A percentile compares a stretch with the other conserved stretches of the same genome.
Evolutionary conservation across 1,284 basidiomycete species (phyloP).

Genomic region (Ceratobasidium papillatum): DNA sequence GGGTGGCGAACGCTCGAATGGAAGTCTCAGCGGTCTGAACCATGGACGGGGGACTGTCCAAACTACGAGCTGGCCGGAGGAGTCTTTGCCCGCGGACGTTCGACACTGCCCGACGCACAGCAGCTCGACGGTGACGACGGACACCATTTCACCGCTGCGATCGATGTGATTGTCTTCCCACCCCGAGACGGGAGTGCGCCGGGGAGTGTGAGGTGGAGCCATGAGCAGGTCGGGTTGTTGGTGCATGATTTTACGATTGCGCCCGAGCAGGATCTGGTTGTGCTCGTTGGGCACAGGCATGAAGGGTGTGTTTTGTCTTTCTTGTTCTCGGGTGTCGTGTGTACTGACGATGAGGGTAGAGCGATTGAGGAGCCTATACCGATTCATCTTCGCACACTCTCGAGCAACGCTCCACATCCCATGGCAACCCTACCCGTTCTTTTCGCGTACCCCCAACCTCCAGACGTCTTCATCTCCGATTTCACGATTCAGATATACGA

Average conservation of each 20-base stretch:
- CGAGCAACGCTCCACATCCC: constrained; percentile 33
- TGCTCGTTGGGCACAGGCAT: constrained; percentile 35
- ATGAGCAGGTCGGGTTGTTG: constrained; percentile 30
- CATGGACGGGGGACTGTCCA: constrained; percentile 35
- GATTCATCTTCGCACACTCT: constrained; percentile 32
- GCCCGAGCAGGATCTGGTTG: constrained; percentile 35
- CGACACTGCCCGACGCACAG: constrained; percentile 16
- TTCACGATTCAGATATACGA: constrained; percentile 39
- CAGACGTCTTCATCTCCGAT: constrained; percentile 37
- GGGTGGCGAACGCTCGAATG: constrained; percentile 37
- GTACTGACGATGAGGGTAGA: background rate
- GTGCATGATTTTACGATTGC: constrained; percentile 40
- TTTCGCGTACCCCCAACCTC: constrained; percentile 31
- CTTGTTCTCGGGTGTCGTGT: background rate
- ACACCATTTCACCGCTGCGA: constrained; percentile 37
- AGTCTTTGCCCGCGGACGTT: constrained; percentile 35
- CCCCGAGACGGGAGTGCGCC: constrained; percentile 5
- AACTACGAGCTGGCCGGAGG: constrained; percentile 37
- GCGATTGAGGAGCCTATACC: constrained; percentile 33
- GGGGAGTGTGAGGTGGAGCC: background rate
- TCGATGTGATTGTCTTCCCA: constrained; percentile 36
- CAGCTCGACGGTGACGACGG: constrained; percentile 30
- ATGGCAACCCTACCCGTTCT: constrained; percentile 39
- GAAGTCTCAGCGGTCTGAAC: constrained; percentile 22
- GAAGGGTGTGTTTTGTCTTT: constrained; percentile 14